phyloP scores from a whole-genome alignment of 768 basidiomycete species.

The Tulasnella sp. region DNA sequence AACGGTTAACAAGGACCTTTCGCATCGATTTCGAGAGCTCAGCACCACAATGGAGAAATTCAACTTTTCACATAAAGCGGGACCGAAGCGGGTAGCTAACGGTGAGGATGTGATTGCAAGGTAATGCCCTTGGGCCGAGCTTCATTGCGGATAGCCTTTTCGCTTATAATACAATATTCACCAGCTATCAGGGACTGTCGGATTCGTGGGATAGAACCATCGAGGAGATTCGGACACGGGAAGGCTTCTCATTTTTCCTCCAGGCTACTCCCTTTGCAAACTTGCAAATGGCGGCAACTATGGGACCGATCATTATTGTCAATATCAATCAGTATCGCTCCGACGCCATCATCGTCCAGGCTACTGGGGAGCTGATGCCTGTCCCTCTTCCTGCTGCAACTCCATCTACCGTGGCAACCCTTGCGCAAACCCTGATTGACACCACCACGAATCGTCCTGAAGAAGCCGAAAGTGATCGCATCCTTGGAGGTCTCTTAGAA shows the following conservation, averaged over 20 bases:
- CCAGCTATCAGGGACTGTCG: too few relatives aligned
- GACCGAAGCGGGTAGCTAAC: neutral
- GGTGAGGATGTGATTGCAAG: neutral
- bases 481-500: neutral
- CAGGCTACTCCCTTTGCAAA: neutral
- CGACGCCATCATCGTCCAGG: neutral
- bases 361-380: neutral
- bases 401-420: neutral
- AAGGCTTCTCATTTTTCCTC: neutral
- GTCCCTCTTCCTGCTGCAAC: neutral
- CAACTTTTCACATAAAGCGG: neutral
- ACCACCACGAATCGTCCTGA: neutral
- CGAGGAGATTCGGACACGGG: neutral
- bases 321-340: neutral
- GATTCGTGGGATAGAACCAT: neutral
- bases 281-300: neutral
- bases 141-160: too few relatives aligned
- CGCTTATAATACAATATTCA: too few relatives aligned
- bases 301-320: neutral
- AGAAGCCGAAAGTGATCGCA: too few relatives aligned
- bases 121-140: neutral
- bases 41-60: neutral
- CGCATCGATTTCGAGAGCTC: neutral
- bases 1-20: neutral
- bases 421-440: neutral